phyloP scores from a whole-genome alignment of 2,329 filamentous ascomycete species.

The Eutypella sp. region DNA sequence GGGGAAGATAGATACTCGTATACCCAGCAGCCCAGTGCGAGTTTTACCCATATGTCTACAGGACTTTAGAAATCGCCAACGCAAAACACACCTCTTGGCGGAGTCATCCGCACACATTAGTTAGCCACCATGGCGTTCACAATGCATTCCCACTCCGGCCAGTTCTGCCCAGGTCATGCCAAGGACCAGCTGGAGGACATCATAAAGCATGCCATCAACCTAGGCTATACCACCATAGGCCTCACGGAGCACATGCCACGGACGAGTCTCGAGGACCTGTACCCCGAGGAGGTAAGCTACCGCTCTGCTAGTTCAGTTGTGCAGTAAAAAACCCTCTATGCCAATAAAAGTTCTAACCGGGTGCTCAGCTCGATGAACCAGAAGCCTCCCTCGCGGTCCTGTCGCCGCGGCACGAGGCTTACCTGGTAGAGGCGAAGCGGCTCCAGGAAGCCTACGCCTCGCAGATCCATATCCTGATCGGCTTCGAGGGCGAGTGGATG shows the following conservation, averaged over 20 bases:
- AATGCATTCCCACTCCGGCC: conserved; percentile 95
- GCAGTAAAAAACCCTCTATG: too few species aligned
- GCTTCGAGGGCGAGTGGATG: conserved; percentile 93
- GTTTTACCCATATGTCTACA: too few species aligned
- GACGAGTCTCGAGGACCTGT: conserved; percentile 67
- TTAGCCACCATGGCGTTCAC: conserved; percentile 80
- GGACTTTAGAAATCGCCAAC: too few species aligned
- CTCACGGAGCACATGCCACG: conserved; percentile 96
- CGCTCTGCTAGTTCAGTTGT: too few species aligned
- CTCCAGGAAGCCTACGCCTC: conserved; percentile 65
- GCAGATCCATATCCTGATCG: conserved; percentile 75
- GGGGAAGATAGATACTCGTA: too few species aligned
- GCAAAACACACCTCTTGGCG: conserved; percentile 2
- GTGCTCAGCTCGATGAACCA: conserved; percentile 46
- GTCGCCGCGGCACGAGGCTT: conserved; percentile 59
- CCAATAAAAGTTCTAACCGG: too few species aligned
- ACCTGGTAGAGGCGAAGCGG: conserved; percentile 68
- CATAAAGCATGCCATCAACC: conserved; percentile 69
- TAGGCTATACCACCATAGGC: conserved; percentile 77
- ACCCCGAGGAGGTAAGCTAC: conserved; percentile 76
- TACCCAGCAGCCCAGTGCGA: too few species aligned
- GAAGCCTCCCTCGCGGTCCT: conserved; percentile 44
- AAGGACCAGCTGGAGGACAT: conserved; percentile 80
- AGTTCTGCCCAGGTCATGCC: conserved; percentile 92
- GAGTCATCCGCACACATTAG: background rate